These are phyloP conservation scores for Penicillium capsulatum DNA, from an alignment of 2,329 filamentous ascomycete genomes.

Conservation along the genomic window DNA sequence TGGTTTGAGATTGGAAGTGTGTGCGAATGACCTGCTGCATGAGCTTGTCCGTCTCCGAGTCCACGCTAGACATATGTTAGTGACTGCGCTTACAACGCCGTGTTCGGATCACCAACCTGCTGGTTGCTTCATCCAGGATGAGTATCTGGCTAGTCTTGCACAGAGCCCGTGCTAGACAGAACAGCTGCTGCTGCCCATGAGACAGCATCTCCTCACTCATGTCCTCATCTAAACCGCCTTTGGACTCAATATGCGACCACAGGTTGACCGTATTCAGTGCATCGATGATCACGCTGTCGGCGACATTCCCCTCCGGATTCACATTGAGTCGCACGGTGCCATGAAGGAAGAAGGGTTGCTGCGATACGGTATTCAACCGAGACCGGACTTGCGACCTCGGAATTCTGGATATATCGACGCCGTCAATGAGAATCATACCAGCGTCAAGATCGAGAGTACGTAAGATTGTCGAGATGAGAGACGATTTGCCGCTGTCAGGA, in stretches of 20 bases:
- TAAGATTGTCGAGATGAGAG: slow-evolving; percentile 26
- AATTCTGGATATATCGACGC: slow-evolving; percentile 22
- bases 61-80: slow-evolving; percentile 42
- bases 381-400: slow-evolving; percentile 22
- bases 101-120: slow-evolving; percentile 12
- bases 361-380: slow-evolving; percentile 28
- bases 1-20: slow-evolving; percentile 51
- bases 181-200: slow-evolving; percentile 57
- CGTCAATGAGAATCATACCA: slow-evolving; percentile 27
- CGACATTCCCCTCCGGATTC: slow-evolving; percentile 9
- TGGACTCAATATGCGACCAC: slow-evolving; percentile 25
- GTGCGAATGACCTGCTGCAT: slow-evolving; percentile 52
- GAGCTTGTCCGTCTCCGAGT: slow-evolving; percentile 50
- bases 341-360: slow-evolving; percentile 26
- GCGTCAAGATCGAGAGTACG: slow-evolving; percentile 27
- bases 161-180: slow-evolving; percentile 55
- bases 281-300: slow-evolving; percentile 22
- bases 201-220: slow-evolving; percentile 38
- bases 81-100: not conserved
- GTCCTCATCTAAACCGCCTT: slow-evolving; percentile 28
- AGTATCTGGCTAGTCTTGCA: slow-evolving; percentile 35
- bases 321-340: slow-evolving; percentile 22
- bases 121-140: slow-evolving; percentile 23
- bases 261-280: slow-evolving; percentile 25
- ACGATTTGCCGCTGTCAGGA: slow-evolving; percentile 26